A percentile compares a stretch with the other conserved stretches of the same genome.
Evolutionary conservation across 2,329 filamentous ascomycete genomes (phyloP).

Genomic region (Sporothrix pallida): DNA sequence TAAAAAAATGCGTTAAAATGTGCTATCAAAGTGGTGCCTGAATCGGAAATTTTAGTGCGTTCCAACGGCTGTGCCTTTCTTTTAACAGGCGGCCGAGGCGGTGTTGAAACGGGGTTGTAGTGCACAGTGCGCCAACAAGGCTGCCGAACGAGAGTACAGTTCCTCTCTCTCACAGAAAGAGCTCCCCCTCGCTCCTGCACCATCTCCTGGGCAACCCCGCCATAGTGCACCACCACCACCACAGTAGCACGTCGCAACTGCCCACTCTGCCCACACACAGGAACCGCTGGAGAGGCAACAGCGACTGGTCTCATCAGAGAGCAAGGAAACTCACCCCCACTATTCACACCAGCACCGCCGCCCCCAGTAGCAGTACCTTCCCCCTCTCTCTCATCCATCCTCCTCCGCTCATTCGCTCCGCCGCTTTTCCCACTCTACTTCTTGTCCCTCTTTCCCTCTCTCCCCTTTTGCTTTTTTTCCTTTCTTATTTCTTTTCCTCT

Average conservation of each 20-base stretch:
- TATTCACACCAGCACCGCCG: constrained; percentile 26
- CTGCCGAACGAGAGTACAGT: background rate
- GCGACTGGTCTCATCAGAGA: background rate
- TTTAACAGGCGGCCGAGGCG: background rate
- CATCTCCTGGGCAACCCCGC: constrained; percentile 37
- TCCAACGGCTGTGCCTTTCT: background rate
- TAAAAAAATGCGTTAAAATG: background rate
- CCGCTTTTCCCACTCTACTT: constrained; percentile 2
- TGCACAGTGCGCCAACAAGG: constrained; percentile 27
- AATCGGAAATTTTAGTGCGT: background rate
- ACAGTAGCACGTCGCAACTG: background rate
- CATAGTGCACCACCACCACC: constrained; percentile 2
- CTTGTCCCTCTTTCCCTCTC: background rate
- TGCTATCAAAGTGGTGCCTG: constrained; percentile 10
- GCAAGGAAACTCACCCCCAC: constrained; percentile 19
- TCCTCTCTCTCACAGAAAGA: background rate
- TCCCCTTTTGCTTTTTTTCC: background rate
- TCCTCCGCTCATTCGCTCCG: constrained; percentile 21
- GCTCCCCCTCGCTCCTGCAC: constrained; percentile 21
- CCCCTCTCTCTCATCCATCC: constrained; percentile 11
- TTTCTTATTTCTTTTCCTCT: background rate
- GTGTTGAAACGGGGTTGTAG: background rate
- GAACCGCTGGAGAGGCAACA: background rate
- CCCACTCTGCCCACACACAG: background rate
- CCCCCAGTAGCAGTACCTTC: constrained; percentile 11